Evolutionary conservation across 2,329 filamentous ascomycete species (phyloP).

Genomic region (Xylaria hypoxylon): DNA sequence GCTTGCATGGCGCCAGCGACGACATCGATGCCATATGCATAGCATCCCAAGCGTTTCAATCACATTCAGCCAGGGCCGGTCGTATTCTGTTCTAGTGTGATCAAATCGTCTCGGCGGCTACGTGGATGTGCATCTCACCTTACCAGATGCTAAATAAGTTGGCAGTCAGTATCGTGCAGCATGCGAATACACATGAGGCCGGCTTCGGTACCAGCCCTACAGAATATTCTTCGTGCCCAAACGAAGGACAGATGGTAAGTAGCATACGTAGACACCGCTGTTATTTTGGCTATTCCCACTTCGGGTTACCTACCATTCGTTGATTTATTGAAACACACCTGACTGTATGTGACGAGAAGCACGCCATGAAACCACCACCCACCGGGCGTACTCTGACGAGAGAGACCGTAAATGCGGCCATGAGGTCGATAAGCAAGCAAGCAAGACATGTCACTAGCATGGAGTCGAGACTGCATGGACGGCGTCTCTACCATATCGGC

Average conservation of each 20-base stretch:
- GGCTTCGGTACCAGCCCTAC: conserved; percentile 36
- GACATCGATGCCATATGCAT: conserved; percentile 7
- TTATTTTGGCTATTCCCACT: conserved; percentile 16
- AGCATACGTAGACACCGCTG: background rate
- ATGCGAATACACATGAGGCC: conserved; percentile 12
- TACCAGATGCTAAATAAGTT: conserved; percentile 27
- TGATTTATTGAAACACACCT: conserved; percentile 1
- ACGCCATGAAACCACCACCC: conserved; percentile 35
- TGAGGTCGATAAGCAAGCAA: conserved; percentile 22
- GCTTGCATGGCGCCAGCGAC: conserved; percentile 33
- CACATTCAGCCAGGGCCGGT: conserved; percentile 6
- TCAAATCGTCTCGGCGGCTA: conserved; percentile 33
- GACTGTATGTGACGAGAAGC: conserved; percentile 24
- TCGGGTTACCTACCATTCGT: conserved; percentile 23
- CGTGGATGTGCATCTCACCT: conserved; percentile 36
- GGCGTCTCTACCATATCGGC: conserved; percentile 9
- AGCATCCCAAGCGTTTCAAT: conserved; percentile 21
- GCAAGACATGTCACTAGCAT: conserved; percentile 31
- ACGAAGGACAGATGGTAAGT: background rate
- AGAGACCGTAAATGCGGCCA: conserved; percentile 26
- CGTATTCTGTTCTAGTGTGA: conserved; percentile 14
- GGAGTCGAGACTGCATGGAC: conserved; percentile 5
- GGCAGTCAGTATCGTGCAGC: conserved; percentile 29
- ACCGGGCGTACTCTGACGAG: conserved; percentile 20
- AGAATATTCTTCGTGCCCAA: conserved; percentile 33